Evolutionary conservation across 768 basidiomycete species (phyloP).

Genomic region (Imleria badia): DNA sequence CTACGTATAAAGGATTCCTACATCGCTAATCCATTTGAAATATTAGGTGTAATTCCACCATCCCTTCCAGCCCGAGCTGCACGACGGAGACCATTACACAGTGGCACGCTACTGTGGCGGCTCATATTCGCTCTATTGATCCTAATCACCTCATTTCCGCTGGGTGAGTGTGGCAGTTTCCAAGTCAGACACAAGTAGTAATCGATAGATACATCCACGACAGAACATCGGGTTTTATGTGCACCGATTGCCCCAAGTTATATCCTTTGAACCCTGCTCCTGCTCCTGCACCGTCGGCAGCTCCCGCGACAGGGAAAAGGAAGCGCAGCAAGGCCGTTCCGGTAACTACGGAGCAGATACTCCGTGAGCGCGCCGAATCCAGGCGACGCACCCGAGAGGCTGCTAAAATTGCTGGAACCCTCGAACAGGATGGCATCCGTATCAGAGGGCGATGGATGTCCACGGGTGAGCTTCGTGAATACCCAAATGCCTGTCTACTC

Average conservation of each 20-base stretch:
- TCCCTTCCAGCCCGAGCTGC: constrained; percentile 44
- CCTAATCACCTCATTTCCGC: constrained; percentile 64
- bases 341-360: constrained; percentile 46
- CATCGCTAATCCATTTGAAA: constrained; percentile 1
- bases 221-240: constrained; percentile 57
- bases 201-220: constrained; percentile 17
- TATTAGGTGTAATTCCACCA: constrained; percentile 55
- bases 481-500: background rate
- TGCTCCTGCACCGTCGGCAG: constrained; percentile 38
- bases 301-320: constrained; percentile 39
- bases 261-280: constrained; percentile 39
- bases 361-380: constrained; percentile 48
- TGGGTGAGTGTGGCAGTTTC: constrained; percentile 42
- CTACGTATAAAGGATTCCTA: background rate
- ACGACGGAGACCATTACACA: constrained; percentile 51
- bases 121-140: constrained; percentile 47
- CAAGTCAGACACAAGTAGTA: background rate
- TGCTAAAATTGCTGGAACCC: constrained; percentile 34
- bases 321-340: constrained; percentile 40
- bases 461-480: constrained; percentile 39
- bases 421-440: constrained; percentile 40
- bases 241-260: constrained; percentile 54
- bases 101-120: constrained; percentile 53
- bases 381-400: constrained; percentile 44
- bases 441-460: constrained; percentile 63